Base-by-base conservation (phyloP, 345 rosid genomes). In the Ricinus communis region DNA sequence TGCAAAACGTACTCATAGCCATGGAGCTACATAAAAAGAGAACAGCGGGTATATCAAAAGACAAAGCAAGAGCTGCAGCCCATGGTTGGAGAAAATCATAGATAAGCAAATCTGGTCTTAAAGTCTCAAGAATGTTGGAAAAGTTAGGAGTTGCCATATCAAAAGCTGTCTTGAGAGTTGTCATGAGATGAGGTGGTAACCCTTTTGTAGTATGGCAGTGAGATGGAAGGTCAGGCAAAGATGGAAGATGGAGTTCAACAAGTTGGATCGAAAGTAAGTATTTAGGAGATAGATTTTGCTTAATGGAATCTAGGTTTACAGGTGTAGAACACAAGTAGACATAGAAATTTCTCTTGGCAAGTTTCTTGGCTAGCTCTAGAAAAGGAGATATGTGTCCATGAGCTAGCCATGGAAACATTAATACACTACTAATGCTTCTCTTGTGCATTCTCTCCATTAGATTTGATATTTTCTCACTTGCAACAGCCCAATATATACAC, bases 401-500 rank as follows among this genome's bases (percentile, higher is more conserved):
- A 41, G 81, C 86, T 30, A 83, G 55, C 84, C 82, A 78, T 60
- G 86, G 82, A 21, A 80, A 36, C 84, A 83, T 76, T 9, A 78
- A 57, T 5, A 80, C 70, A 54, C 66, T 77, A 18, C 6, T 14
- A 11, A 5, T 53, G 41, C 19, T 43, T 27, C 50, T 8, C 43
- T n/a, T n/a, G n/a, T 57, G 22, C 16, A 3, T 19, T 19, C 25
- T 52, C 27, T n/a, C 56, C 25, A 52, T n/a, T 52, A 5, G 6
- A 49, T 49, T 33, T 33, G 6, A 2, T 33, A 33, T 33, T 33
- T 2, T 33, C 6, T 33, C 6, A 2, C 6, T 33, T 2, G 6
- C 4, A 33, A 33, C 6, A 33, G 38, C 2, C 6, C 4, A 33
- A 33, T 33, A 33, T 33, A 33, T 33, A 33, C 6, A 33, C 6